Evolutionary conservation across 2,329 filamentous ascomycete species (phyloP), one percentile per base, ranked within the genome.

Genomic region (Lecanicillium sp.): DNA sequence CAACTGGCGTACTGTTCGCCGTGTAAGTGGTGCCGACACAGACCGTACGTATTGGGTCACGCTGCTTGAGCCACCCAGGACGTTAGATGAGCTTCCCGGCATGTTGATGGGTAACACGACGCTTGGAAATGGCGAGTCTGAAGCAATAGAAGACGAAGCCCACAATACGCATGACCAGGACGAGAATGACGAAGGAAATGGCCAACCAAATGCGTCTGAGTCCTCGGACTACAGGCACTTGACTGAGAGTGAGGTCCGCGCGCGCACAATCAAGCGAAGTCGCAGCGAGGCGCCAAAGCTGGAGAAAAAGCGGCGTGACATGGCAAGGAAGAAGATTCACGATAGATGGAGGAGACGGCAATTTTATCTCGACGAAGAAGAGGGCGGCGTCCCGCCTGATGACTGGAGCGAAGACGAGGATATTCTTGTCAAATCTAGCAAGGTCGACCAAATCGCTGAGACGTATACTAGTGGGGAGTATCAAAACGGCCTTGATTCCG

Each of bases 351-450:
- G 75, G 50, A 73, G 84, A 42, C 72, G 87, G 33, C 77, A 81
- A 29, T 94, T 92, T 50, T 94, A 92, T 51, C 73, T 87, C 1
- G 87, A 94, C 42, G 83, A 88, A 58, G 87, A 94, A 62, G 87
- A 94, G 57, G 87, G 87, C 3, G 73, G 76, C 9, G 56, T 60
- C n/a, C 67, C 75, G 2, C 83, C 83, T 0, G 66, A 73, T 6
- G 78, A 75, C 18, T 88, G 81, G 67, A 66, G 72, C 17, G 68
- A 74, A 5, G 71, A 75, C 12, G 71, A 82, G 30, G 79, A 81
- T 46, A 59, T 80, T 10, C 57, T 75, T 1, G 59, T 54, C 13
- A 60, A 61, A 19, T 43, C 59, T 25, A 59, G 60, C 35, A 54
- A 58, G 10, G 46, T 55, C 32, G 48, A 48, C 28, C 41, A 43